These are phyloP conservation scores for Neurospora sp. DNA, from an alignment of 495 filamentous ascomycete genomes.

Conservation along the genomic window DNA sequence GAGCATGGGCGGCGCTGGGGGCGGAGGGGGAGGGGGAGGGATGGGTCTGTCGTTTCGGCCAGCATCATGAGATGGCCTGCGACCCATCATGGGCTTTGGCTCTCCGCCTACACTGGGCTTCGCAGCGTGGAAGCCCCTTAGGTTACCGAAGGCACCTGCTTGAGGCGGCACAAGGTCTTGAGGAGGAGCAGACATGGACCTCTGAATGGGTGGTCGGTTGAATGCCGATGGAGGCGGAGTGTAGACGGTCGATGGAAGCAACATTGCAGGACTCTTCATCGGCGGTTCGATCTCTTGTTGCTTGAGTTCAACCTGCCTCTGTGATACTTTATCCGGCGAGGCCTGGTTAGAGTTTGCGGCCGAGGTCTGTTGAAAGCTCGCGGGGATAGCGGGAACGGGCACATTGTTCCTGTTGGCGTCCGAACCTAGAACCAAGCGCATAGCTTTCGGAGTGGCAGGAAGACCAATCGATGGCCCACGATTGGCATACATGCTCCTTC, in stretches of 20 bases:
- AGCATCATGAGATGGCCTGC: slow-evolving; percentile 46
- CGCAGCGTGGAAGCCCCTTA: slow-evolving; percentile 36
- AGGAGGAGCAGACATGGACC: slow-evolving; percentile 67
- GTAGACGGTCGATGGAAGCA: slow-evolving; percentile 56
- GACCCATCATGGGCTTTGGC: not conserved
- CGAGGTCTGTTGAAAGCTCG: slow-evolving; percentile 31
- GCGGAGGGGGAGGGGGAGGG: slow-evolving; percentile 40
- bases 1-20: slow-evolving; percentile 50
- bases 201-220: slow-evolving; percentile 34
- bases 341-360: slow-evolving; percentile 14
- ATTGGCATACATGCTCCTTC: slow-evolving; percentile 31
- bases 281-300: slow-evolving; percentile 12
- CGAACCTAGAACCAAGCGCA: slow-evolving; percentile 65
- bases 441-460: slow-evolving; percentile 75
- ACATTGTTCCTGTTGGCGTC: slow-evolving; percentile 46
- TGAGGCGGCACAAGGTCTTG: slow-evolving; percentile 38
- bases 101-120: slow-evolving; percentile 30
- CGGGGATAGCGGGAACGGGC: slow-evolving; percentile 57
- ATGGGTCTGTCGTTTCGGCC: slow-evolving; percentile 16
- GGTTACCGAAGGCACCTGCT: slow-evolving; percentile 36
- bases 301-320: slow-evolving; percentile 6
- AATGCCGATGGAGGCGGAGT: slow-evolving; percentile 37
- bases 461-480: slow-evolving; percentile 50
- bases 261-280: slow-evolving; percentile 19
- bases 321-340: slow-evolving; percentile 7